Percentiles rank a stretch among this genome's conserved stretches.
Conservation (phyloP, 2,329 filamentous ascomycete genomes). For the Conoideocrella luteorostrata region DNA sequence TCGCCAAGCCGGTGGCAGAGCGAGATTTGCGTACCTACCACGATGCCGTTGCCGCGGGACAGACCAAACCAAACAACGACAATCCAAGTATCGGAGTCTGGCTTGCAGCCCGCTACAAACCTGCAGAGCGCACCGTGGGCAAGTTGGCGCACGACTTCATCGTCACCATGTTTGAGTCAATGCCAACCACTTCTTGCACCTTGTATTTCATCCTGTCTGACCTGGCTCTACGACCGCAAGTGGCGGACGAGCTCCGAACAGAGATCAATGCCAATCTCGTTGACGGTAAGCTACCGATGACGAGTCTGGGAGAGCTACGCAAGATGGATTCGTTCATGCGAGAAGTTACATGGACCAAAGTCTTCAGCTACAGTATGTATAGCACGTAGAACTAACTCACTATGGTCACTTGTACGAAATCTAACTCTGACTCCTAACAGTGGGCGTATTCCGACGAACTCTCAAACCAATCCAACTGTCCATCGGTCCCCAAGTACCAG, state of each 20-base stretch:
- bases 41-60: too few species aligned
- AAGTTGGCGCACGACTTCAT: conserved; percentile 9
- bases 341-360: conserved; percentile 16
- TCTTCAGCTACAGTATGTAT: too few species aligned
- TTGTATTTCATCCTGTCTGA: conserved; percentile 29
- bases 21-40: too few species aligned
- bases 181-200: conserved; percentile 4
- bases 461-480: conserved; percentile 13
- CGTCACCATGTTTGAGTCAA: conserved; percentile 10
- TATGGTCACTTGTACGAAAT: conserved; percentile 7
- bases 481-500: conserved; percentile 15
- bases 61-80: too few species aligned
- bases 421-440: background rate
- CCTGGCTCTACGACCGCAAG: conserved; percentile 36
- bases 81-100: background rate
- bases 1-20: too few species aligned
- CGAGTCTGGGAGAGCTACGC: conserved; percentile 14
- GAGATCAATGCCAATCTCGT: conserved; percentile 33
- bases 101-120: background rate
- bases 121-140: conserved; percentile 1
- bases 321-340: conserved; percentile 20
- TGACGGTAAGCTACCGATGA: conserved; percentile 13
- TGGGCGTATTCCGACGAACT: conserved; percentile 11
- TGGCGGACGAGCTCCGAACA: conserved; percentile 35
- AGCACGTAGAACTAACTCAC: too few species aligned